Evolutionary conservation across 2,329 filamentous ascomycete species (phyloP).

Genomic region (Hymenoscyphus infarciens): DNA sequence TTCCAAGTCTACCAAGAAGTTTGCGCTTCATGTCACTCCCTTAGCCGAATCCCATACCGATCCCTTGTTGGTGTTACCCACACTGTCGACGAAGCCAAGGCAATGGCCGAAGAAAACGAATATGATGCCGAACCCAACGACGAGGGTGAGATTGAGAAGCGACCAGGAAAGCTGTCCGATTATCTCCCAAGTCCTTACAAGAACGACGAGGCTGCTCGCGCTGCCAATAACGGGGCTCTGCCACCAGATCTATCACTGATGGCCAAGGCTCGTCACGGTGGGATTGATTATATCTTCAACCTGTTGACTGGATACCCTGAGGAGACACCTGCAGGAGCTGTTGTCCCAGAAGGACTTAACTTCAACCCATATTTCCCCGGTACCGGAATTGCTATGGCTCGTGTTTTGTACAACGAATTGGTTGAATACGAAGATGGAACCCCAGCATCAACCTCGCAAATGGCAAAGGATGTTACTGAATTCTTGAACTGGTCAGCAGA

Average conservation of each 20-base stretch:
- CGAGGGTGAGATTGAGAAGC: conserved; percentile 96
- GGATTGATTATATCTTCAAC: conserved; percentile 97
- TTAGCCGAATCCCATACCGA: conserved; percentile 91
- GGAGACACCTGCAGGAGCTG: conserved; percentile 85
- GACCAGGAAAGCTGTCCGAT: conserved; percentile 96
- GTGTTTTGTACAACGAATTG: conserved; percentile 94
- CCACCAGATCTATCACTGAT: conserved; percentile 97
- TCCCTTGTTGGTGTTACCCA: conserved; percentile 83
- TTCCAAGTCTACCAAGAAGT: conserved; percentile 99
- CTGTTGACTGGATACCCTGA: conserved; percentile 97
- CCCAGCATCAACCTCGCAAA: conserved; percentile 91
- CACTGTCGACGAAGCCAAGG: conserved; percentile 98
- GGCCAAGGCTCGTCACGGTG: conserved; percentile 94
- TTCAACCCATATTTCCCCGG: conserved; percentile 99
- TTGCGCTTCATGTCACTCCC: conserved; percentile 95
- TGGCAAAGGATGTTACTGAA: conserved; percentile 99
- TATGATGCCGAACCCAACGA: conserved; percentile 98
- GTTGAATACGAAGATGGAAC: conserved; percentile 98
- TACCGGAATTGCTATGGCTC: conserved; percentile 97
- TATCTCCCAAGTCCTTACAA: conserved; percentile 95
- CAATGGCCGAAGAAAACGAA: conserved; percentile 94
- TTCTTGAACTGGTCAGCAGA: conserved; percentile 99
- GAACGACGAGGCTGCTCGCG: conserved; percentile 97
- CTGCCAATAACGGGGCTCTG: conserved; percentile 96
- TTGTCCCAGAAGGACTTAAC: conserved; percentile 86